Conservation (phyloP, 768 basidiomycete genomes). For the Psilocybe azurescens region DNA sequence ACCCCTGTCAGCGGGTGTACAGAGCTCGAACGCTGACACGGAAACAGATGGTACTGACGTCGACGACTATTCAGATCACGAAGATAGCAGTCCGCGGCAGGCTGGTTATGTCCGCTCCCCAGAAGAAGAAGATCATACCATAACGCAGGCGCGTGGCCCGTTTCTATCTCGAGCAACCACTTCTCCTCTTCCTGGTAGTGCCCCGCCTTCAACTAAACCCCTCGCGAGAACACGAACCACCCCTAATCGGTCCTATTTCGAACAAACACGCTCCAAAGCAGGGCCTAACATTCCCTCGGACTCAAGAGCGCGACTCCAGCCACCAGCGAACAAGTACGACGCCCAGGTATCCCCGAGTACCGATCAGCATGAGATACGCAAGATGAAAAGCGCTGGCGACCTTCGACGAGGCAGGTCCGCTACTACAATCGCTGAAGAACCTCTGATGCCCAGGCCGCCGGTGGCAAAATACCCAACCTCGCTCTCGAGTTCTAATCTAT, state of each 20-base stretch:
- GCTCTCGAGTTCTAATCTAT: conserved; percentile 72
- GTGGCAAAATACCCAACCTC: conserved; percentile 61
- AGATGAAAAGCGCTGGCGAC: conserved; percentile 90
- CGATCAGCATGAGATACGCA: conserved; percentile 67
- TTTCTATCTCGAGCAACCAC: conserved; percentile 57
- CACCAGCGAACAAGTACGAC: conserved; percentile 32
- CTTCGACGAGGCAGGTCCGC: conserved; percentile 54
- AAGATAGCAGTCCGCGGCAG: conserved; percentile 46
- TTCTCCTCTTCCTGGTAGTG: conserved; percentile 44
- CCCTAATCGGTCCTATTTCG: conserved; percentile 63
- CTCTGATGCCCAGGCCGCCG: conserved; percentile 35
- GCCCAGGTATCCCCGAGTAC: conserved; percentile 23
- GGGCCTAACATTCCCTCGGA: conserved; percentile 27
- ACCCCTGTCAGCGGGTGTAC: conserved; percentile 53
- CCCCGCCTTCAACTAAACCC: conserved; percentile 33
- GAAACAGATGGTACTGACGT: conserved; percentile 51
- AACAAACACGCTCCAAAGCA: conserved; percentile 45
- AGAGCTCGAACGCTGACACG: conserved; percentile 41
- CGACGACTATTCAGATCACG: conserved; percentile 66
- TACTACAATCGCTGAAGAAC: conserved; percentile 32
- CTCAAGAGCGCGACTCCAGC: conserved; percentile 23
- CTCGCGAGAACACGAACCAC: conserved; percentile 77
- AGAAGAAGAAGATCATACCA: conserved; percentile 80
- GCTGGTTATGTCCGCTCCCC: conserved; percentile 34
- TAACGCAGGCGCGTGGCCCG: conserved; percentile 65